Evolutionary conservation across 805 yeast species (phyloP).

Genomic region (Zygotorulaspora chibaensis): DNA sequence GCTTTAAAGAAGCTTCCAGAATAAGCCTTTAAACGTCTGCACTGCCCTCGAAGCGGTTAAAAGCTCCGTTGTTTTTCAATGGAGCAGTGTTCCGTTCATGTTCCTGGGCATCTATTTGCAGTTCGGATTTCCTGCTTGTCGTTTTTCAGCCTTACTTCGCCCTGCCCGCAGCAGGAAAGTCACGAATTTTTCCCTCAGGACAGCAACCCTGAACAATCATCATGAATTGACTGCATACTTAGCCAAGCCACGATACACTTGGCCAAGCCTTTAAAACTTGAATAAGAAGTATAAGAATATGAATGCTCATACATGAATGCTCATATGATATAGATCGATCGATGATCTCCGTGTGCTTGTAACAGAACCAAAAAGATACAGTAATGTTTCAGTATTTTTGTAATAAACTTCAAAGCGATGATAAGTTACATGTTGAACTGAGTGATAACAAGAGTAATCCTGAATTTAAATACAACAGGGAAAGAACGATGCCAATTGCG

Average conservation of each 20-base stretch:
- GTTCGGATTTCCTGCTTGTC: not conserved
- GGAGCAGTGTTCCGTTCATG: too few species aligned
- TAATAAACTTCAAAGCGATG: not conserved
- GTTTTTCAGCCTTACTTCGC: not conserved
- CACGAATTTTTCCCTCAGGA: not conserved
- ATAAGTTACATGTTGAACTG: constrained; percentile 1
- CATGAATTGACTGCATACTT: not conserved
- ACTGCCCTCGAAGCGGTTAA: too few species aligned
- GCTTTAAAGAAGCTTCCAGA: too few species aligned
- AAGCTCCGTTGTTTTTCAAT: too few species aligned
- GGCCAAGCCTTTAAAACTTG: too few species aligned
- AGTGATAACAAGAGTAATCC: constrained; percentile 4
- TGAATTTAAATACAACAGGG: constrained; percentile 9
- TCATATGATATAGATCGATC: too few species aligned
- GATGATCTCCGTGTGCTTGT: too few species aligned
- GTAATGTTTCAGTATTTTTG: not conserved
- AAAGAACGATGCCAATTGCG: constrained; percentile 8
- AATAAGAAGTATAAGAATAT: too few species aligned
- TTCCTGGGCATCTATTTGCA: too few species aligned
- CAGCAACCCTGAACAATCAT: not conserved
- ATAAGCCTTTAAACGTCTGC: too few species aligned
- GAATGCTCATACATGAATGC: too few species aligned
- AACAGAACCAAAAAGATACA: not conserved
- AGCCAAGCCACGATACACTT: too few species aligned
- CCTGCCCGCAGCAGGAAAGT: not conserved